phyloP scores from a whole-genome alignment of 495 filamentous ascomycete genomes.

The Hyaloscypha hepaticicola region DNA sequence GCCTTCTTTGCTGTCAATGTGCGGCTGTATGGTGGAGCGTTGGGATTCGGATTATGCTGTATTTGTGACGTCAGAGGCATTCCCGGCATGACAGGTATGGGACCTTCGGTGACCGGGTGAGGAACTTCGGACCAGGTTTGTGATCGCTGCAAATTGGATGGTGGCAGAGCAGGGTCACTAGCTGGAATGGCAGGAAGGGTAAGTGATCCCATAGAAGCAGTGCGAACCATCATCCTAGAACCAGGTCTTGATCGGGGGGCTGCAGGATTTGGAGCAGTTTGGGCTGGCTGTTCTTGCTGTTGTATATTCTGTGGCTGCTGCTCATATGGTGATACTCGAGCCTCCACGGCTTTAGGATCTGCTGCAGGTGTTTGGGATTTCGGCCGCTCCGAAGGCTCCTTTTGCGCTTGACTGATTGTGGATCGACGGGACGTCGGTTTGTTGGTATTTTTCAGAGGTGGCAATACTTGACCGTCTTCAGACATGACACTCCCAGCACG shows the following conservation, averaged over 20 bases:
- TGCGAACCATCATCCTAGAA: constrained; percentile 30
- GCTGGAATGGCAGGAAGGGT: constrained; percentile 48
- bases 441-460: constrained; percentile 18
- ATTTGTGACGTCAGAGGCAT: constrained; percentile 3
- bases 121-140: constrained; percentile 45
- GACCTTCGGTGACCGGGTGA: constrained; percentile 37
- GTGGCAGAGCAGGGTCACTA: constrained; percentile 55
- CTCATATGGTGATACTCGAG: neutral
- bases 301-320: neutral
- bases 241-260: constrained; percentile 5
- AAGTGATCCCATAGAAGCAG: constrained; percentile 36
- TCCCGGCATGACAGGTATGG: constrained; percentile 17
- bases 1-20: constrained; percentile 47
- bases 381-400: neutral
- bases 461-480: constrained; percentile 30
- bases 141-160: constrained; percentile 42
- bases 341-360: neutral
- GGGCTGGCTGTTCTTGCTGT: neutral
- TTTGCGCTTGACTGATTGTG: neutral
- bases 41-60: neutral
- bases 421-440: neutral
- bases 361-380: neutral
- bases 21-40: constrained; percentile 18
- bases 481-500: constrained; percentile 29
- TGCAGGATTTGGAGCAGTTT: constrained; percentile 1